Evolutionary conservation across 2,329 filamentous ascomycete species (phyloP).

Genomic region (Scedosporium apiospermum): DNA sequence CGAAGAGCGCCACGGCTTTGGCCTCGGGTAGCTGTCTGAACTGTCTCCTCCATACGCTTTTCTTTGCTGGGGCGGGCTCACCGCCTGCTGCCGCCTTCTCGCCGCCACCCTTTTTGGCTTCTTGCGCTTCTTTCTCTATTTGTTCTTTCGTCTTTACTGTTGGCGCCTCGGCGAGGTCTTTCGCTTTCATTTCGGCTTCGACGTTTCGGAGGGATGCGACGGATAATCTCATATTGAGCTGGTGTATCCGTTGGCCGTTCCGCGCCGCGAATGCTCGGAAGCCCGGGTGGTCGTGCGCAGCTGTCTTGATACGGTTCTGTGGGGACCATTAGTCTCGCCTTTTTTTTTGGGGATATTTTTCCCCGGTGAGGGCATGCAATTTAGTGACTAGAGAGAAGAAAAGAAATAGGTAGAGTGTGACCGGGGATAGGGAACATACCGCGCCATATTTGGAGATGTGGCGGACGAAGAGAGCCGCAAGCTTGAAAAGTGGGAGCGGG

Average conservation of each 20-base stretch:
- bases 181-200: conserved; percentile 47
- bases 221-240: conserved; percentile 56
- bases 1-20: conserved; percentile 58
- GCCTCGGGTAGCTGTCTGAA: conserved; percentile 54
- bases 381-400: neutral
- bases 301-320: conserved; percentile 56
- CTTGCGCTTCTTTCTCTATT: conserved; percentile 38
- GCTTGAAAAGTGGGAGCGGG: conserved; percentile 57
- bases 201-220: conserved; percentile 50
- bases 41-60: conserved; percentile 52
- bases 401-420: neutral
- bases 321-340: neutral
- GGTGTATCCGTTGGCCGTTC: conserved; percentile 56
- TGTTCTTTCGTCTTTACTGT: conserved; percentile 59
- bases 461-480: conserved; percentile 53
- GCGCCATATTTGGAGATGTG: conserved; percentile 62
- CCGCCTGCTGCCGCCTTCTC: conserved; percentile 1
- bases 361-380: neutral
- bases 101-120: conserved; percentile 28
- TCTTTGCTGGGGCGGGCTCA: conserved; percentile 31
- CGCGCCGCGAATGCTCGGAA: conserved; percentile 52
- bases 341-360: too few species aligned
- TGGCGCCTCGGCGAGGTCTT: conserved; percentile 52
- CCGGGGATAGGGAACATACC: conserved; percentile 30
- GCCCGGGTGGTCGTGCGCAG: conserved; percentile 53